Conservation (phyloP, 768 basidiomycete genomes). For the Naganishia onofrii region DNA sequence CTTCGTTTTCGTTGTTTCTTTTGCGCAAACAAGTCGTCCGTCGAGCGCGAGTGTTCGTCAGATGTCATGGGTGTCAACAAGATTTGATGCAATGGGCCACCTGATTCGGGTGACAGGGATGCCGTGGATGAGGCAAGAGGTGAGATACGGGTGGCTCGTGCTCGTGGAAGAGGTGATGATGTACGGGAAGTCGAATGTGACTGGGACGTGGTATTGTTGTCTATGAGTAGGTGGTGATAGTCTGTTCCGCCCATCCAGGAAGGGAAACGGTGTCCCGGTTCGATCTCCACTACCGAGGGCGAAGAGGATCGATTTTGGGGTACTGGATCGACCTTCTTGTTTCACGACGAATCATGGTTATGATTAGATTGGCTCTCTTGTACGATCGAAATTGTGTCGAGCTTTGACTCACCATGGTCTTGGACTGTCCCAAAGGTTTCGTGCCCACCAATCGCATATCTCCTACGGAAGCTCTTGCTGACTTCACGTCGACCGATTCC, state of each 20-base stretch:
- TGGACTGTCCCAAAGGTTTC: neutral
- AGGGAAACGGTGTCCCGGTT: constrained; percentile 40
- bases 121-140: neutral
- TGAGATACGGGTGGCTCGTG: neutral
- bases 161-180: constrained; percentile 6
- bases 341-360: neutral
- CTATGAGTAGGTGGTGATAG: constrained; percentile 19
- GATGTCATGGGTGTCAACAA: constrained; percentile 17
- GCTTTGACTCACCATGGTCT: constrained; percentile 5
- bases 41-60: constrained; percentile 8
- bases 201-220: neutral
- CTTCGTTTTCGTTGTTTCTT: constrained; percentile 2
- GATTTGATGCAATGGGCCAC: constrained; percentile 22
- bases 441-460: constrained; percentile 1
- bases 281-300: constrained; percentile 26
- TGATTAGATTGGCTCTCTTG: neutral
- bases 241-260: constrained; percentile 39
- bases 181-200: constrained; percentile 7
- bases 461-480: constrained; percentile 4
- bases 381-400: no score
- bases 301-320: neutral
- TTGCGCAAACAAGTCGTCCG: neutral
- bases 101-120: constrained; percentile 1
- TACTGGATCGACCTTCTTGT: neutral
- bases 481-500: neutral